phyloP scores from a whole-genome alignment of 2,329 filamentous ascomycete species.

The Colletotrichum tropicicola region DNA sequence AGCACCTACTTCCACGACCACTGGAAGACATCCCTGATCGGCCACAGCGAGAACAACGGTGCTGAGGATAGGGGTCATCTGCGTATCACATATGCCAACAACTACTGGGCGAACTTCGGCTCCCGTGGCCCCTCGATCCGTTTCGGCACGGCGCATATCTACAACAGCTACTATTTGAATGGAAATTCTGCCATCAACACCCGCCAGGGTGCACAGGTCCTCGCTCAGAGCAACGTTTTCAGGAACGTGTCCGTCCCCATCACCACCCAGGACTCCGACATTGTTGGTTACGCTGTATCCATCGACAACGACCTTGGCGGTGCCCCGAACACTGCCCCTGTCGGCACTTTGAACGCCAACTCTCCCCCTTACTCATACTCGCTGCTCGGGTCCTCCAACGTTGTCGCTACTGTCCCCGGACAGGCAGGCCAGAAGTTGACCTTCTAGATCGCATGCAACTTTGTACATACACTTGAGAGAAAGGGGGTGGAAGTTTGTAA shows the following conservation, averaged over 20 bases:
- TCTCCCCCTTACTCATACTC: conserved; percentile 58
- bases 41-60: conserved; percentile 67
- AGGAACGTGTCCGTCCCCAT: conserved; percentile 42
- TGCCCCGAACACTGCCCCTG: conserved; percentile 17
- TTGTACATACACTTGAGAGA: too few relatives aligned
- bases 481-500: too few relatives aligned
- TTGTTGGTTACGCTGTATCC: conserved; percentile 19
- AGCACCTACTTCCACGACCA: conserved; percentile 54
- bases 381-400: conserved; percentile 51
- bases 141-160: conserved; percentile 68
- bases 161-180: conserved; percentile 50
- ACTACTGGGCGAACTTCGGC: conserved; percentile 68
- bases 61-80: conserved; percentile 66
- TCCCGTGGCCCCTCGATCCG: conserved; percentile 67
- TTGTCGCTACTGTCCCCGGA: conserved; percentile 48
- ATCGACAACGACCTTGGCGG: conserved; percentile 26
- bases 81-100: conserved; percentile 68
- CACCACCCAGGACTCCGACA: conserved; percentile 32
- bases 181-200: conserved; percentile 60
- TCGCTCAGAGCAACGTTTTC: conserved; percentile 58
- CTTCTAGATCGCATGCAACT: too few relatives aligned
- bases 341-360: conserved; percentile 55
- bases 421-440: conserved; percentile 43
- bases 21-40: conserved; percentile 70
- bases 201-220: conserved; percentile 59